These are phyloP conservation scores for Fagus crenata DNA, from an alignment of 306 rosid genomes.

Conservation along the genomic window DNA sequence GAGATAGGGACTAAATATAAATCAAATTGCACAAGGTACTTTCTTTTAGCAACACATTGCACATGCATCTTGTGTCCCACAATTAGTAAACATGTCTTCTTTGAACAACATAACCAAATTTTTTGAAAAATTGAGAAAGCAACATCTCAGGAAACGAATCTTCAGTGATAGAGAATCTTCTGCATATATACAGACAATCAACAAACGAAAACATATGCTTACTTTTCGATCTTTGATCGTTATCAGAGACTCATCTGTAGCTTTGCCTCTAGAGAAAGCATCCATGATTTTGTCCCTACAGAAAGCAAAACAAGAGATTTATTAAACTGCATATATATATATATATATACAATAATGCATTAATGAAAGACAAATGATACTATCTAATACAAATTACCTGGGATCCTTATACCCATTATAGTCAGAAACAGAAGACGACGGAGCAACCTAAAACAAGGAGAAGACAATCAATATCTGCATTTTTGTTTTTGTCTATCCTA, in stretches of 20 bases:
- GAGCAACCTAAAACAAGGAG: slow-evolving; percentile 44
- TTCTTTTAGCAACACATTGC: not conserved
- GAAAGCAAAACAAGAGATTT: slow-evolving; percentile 23
- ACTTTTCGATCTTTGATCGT: slow-evolving; percentile 67
- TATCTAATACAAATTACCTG: no score
- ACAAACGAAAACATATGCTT: slow-evolving; percentile 34
- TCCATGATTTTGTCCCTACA: slow-evolving; percentile 52
- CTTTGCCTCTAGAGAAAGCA: slow-evolving; percentile 51
- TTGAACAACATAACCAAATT: not conserved
- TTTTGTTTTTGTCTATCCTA: no score
- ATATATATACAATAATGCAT: no score
- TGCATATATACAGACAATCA: slow-evolving; percentile 8
- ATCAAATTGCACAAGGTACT: not conserved
- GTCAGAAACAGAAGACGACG: slow-evolving; percentile 50
- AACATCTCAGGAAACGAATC: no score
- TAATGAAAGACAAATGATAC: no score
- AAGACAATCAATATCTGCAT: not conserved
- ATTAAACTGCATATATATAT: slow-evolving; percentile 22
- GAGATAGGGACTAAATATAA: no score
- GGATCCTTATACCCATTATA: slow-evolving; percentile 62
- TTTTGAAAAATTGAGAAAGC: no score
- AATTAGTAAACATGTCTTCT: not conserved
- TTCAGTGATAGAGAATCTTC: no score
- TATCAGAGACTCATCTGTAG: slow-evolving; percentile 46
- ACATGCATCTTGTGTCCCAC: no score